Conservation (phyloP, 257 asterid genomes). For the Dorcoceras hygrometricum region DNA sequence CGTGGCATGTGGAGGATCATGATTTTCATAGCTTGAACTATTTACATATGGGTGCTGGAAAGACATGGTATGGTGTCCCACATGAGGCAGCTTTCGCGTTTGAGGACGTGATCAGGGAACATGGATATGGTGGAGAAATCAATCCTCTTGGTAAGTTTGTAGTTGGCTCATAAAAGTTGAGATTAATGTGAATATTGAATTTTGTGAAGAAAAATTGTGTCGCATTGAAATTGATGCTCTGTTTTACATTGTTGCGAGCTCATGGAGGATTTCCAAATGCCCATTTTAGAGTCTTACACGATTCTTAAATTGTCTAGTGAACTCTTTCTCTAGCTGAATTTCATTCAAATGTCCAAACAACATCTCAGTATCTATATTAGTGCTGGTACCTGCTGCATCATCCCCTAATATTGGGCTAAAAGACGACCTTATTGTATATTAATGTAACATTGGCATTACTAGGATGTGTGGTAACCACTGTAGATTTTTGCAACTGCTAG, state of each 20-base stretch:
- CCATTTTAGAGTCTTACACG: not conserved
- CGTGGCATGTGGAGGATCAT: constrained; percentile 99
- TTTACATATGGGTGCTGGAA: constrained; percentile 81
- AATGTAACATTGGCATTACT: not conserved
- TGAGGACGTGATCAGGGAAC: constrained; percentile 90
- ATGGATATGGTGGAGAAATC: constrained; percentile 95
- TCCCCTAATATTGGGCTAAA: not conserved
- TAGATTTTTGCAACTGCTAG: not conserved
- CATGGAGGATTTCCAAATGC: not conserved
- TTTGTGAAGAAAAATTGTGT: constrained; percentile 14
- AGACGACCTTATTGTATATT: not conserved
- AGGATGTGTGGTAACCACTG: not conserved
- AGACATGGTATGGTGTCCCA: constrained; percentile 99
- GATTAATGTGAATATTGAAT: constrained; percentile 4
- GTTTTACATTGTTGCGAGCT: not conserved
- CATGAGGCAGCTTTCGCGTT: constrained; percentile 89
- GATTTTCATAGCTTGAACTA: constrained; percentile 98
- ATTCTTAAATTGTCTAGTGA: constrained; percentile 9
- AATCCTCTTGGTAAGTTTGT: constrained; percentile 82
- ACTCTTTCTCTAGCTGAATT: not conserved
- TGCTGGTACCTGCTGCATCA: not conserved
- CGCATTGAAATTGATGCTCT: constrained; percentile 13
- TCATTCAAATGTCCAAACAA: not conserved
- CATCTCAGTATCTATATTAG: not conserved
- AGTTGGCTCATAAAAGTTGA: not conserved